A percentile compares a stretch with the other conserved stretches of the same genome.
Conservation (phyloP, 1,284 basidiomycete genomes). For the Sutorius eximius region DNA sequence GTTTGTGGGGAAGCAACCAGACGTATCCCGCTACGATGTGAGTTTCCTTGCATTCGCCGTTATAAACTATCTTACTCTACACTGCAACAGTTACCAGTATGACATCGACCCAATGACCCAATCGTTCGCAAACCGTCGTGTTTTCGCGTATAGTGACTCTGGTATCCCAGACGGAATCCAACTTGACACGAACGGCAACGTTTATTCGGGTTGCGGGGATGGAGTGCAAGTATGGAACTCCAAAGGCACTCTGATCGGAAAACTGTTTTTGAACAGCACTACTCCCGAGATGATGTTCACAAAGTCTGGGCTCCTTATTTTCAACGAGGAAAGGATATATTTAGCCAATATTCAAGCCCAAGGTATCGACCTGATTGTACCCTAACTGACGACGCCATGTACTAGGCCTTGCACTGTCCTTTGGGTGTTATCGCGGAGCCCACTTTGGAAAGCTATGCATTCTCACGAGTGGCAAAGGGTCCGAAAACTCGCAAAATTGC, state of each 20-base stretch:
- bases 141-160: slow-evolving; percentile 70
- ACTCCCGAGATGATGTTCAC: slow-evolving; percentile 67
- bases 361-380: slow-evolving; percentile 16
- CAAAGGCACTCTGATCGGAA: slow-evolving; percentile 66
- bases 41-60: slow-evolving; percentile 16
- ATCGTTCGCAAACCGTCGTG: slow-evolving; percentile 59
- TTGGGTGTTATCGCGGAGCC: too few relatives aligned
- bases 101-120: slow-evolving; percentile 64
- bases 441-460: too few relatives aligned
- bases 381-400: not conserved
- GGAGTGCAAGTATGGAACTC: slow-evolving; percentile 59
- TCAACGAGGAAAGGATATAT: slow-evolving; percentile 18
- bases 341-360: slow-evolving; percentile 15
- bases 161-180: slow-evolving; percentile 76
- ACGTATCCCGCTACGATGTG: slow-evolving; percentile 70
- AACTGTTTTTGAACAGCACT: slow-evolving; percentile 64
- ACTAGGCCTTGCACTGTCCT: too few relatives aligned
- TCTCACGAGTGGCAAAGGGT: not conserved
- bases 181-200: slow-evolving; percentile 17
- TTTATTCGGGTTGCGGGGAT: slow-evolving; percentile 27
- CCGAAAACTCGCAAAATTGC: not conserved
- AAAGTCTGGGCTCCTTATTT: slow-evolving; percentile 23
- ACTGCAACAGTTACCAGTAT: slow-evolving; percentile 57
- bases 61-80: not conserved
- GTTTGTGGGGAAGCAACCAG: slow-evolving; percentile 56